Base-by-base conservation (phyloP, 805 yeast genomes). In the Ogataea kodamae region DNA sequence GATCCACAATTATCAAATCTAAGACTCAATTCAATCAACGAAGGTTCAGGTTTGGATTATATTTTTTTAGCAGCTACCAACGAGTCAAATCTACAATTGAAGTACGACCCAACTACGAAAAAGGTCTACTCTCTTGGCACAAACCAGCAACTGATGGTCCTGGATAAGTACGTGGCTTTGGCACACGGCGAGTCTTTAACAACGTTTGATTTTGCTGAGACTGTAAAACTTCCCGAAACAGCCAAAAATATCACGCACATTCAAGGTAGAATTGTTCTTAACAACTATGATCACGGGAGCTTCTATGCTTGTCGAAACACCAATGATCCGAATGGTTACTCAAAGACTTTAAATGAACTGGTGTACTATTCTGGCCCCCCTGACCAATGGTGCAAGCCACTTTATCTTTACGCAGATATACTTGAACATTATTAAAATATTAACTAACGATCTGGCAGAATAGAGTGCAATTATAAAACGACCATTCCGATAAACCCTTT, bases 401-500 rank as follows among this genome's bases (percentile, higher is more conserved):
- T 43, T 5, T 33, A 31, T 15, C 19, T 43, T 9, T 22, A 29
- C 23, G 47, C 44, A 19, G 39, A 28, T 25, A 15, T 36, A 24
- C 16, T 36, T 14, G 39, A 25, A 22, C 5, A 28, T n/a, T 18
- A 12, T 16, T 28, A 21, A 29, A 23, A 20, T 27, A 34, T 28
- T 29, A n/a, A n/a, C n/a, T n/a, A n/a, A n/a, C n/a, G n/a, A n/a
- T n/a, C n/a, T n/a, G n/a, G n/a, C n/a, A n/a, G n/a, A n/a, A n/a
- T n/a, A n/a, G n/a, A n/a, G n/a, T n/a, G n/a, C n/a, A n/a, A n/a
- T n/a, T n/a, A n/a, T n/a, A n/a, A n/a, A n/a, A n/a, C n/a, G n/a
- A n/a, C n/a, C n/a, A n/a, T n/a, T n/a, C n/a, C n/a, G 49, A 89
- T 77, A 63, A 87, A 89, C 63, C 87, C 96, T 59, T 83, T 92